Evolutionary conservation across 106 monocot genomes (phyloP).

Genomic region (Dendrobium catenatum): DNA sequence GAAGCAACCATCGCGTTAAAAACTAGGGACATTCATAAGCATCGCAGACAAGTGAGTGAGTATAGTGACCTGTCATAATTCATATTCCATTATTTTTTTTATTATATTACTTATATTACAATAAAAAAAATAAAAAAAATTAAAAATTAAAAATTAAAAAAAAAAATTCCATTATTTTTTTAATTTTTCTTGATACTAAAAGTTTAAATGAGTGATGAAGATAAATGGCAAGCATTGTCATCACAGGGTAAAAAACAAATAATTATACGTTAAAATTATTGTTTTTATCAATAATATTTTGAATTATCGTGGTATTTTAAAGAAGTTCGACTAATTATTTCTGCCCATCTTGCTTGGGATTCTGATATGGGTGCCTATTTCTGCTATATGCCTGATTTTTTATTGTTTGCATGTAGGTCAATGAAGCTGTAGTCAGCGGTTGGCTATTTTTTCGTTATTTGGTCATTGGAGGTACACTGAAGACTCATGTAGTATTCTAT

Average conservation of each 20-base stretch:
- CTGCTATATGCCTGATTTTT: background rate
- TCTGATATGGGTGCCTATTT: background rate
- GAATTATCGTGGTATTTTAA: background rate
- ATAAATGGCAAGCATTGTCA: background rate
- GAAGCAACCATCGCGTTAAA: too few species aligned
- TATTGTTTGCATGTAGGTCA: constrained; percentile 45
- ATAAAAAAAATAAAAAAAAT: too few species aligned
- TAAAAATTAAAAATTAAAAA: too few species aligned
- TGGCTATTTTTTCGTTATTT: constrained; percentile 99
- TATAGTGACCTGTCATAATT: too few species aligned
- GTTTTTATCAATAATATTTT: too few species aligned
- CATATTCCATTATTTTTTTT: too few species aligned
- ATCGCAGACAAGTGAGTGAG: too few species aligned
- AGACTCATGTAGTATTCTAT: background rate
- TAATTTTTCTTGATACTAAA: background rate
- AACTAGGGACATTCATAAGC: too few species aligned
- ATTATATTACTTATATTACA: too few species aligned
- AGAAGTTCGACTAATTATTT: background rate
- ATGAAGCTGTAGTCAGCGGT: constrained; percentile 93
- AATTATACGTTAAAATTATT: too few species aligned
- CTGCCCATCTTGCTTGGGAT: background rate
- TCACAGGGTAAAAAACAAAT: too few species aligned
- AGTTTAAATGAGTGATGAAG: background rate
- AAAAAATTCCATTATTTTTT: too few species aligned
- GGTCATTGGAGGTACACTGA: constrained; percentile 77